These are phyloP conservation scores for Gastrodia elata DNA, from an alignment of 106 monocot species.

Conservation along the genomic window DNA sequence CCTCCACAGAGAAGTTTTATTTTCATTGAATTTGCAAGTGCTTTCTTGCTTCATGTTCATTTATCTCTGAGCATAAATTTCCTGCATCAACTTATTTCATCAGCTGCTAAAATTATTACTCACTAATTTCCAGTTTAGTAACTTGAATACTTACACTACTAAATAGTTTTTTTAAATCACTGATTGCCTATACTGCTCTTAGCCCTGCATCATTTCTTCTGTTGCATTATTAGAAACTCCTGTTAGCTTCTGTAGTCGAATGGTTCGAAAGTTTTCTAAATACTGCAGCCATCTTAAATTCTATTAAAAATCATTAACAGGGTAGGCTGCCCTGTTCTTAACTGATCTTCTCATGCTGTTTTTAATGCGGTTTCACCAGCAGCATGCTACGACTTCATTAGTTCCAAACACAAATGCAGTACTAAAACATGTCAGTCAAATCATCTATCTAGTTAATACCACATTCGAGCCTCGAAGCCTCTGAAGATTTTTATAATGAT, in stretches of 20 bases:
- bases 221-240: not conserved
- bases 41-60: not conserved
- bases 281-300: not conserved
- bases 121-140: not conserved
- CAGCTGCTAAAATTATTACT: not conserved
- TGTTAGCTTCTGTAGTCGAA: not conserved
- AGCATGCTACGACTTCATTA: too few relatives aligned
- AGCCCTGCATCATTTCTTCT: not conserved
- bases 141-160: not conserved
- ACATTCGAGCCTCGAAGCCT: too few relatives aligned
- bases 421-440: too few relatives aligned
- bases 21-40: not conserved
- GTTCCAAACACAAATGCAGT: too few relatives aligned
- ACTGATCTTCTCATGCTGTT: not conserved
- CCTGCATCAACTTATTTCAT: not conserved
- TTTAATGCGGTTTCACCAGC: not conserved
- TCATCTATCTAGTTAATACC: too few relatives aligned
- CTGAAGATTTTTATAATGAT: too few relatives aligned
- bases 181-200: not conserved
- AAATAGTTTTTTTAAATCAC: not conserved
- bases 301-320: not conserved
- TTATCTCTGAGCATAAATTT: not conserved
- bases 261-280: not conserved
- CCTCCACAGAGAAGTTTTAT: not conserved
- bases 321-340: not conserved